Evolutionary conservation across 192 early-diverging fungal species (phyloP).

Genomic region (Coemansia biformis): DNA sequence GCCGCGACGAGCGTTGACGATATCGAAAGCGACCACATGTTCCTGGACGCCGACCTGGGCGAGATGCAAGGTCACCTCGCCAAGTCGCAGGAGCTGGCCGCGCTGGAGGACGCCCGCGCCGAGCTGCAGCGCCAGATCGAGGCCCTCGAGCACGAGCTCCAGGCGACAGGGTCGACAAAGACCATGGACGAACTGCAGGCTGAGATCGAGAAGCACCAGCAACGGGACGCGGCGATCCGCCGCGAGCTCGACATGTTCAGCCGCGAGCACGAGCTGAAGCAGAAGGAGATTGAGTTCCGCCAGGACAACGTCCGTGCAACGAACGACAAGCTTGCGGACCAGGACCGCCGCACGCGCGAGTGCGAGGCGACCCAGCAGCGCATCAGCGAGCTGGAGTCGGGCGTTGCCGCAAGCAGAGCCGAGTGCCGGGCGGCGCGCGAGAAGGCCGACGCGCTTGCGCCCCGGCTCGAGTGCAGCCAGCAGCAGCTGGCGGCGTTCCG

Average conservation of each 20-base stretch:
- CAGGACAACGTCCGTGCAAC: slow-evolving; percentile 30
- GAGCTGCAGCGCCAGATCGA: slow-evolving; percentile 48
- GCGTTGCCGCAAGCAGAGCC: slow-evolving; percentile 4
- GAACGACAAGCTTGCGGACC: slow-evolving; percentile 21
- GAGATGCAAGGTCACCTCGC: slow-evolving; percentile 9
- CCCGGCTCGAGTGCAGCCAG: slow-evolving; percentile 21
- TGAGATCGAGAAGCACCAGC: slow-evolving; percentile 51
- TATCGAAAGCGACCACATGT: slow-evolving; percentile 13
- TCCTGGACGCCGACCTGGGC: slow-evolving; percentile 16
- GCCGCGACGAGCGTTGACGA: slow-evolving; percentile 17
- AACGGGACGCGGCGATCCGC: slow-evolving; percentile 38
- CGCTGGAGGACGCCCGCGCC: slow-evolving; percentile 37
- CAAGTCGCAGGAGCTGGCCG: slow-evolving; percentile 23
- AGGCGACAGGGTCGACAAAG: slow-evolving; percentile 55
- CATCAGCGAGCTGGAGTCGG: slow-evolving; percentile 17
- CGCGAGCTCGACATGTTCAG: slow-evolving; percentile 54
- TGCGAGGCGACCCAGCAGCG: slow-evolving; percentile 19
- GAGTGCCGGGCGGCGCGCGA: slow-evolving; percentile 10
- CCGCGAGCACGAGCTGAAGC: slow-evolving; percentile 51
- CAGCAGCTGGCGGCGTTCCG: slow-evolving; percentile 31
- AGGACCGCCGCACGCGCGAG: slow-evolving; percentile 30
- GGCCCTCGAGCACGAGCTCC: slow-evolving; percentile 52
- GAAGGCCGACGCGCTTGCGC: slow-evolving; percentile 17
- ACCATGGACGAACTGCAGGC: slow-evolving; percentile 64
- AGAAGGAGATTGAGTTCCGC: slow-evolving; percentile 52